Evolutionary conservation across 257 asterid genomes (phyloP), one percentile per base, ranked within the genome.

Genomic region (Solanum corneliomulleri): DNA sequence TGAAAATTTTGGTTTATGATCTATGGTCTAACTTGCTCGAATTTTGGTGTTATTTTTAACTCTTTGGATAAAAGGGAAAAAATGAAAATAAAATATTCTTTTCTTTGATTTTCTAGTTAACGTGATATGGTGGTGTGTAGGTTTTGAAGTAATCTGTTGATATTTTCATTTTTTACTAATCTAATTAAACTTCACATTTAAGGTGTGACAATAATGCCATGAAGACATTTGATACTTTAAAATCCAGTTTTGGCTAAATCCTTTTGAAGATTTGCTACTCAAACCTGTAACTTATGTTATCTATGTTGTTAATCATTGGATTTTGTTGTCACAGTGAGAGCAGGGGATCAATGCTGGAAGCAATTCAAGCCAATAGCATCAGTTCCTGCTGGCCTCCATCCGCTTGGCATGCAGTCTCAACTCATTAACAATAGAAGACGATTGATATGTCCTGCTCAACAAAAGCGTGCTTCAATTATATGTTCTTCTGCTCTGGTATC

Each of bases 401-500:
- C 91, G 25, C 86, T 87, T 56, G 58, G 82, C 75, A 12, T 88
- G 66, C 92, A 87, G 88, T 89, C 85, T 87, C 92, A 80, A 64
- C 91, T 91, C 86, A 88, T 89, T 84, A 89, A 74, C 58, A 88
- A 86, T 33, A 87, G 88, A 89, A 71, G 81, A 64, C 88, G 29
- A 41, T 56, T 88, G 52, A 58, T 42, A 20, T 39, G 11, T 81
- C 69, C 88, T 87, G 78, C 78, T 41, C 90, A 86, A 64, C 86
- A 39, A 86, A 89, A 89, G 78, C 92, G 66, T 85, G 74, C 92
- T 82, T 91, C 95, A 35, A 31, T 92, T 29, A 91, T 91, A 82
- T 93, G 96, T 90, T 85, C 92, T 88, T 92, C 95, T 89, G 91
- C 96, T 86, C 89, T 93, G 98, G 98, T 95, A 94, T 91, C 86